These are phyloP conservation scores for Tilletia indica DNA, from an alignment of 1,284 basidiomycete species.

Conservation along the genomic window DNA sequence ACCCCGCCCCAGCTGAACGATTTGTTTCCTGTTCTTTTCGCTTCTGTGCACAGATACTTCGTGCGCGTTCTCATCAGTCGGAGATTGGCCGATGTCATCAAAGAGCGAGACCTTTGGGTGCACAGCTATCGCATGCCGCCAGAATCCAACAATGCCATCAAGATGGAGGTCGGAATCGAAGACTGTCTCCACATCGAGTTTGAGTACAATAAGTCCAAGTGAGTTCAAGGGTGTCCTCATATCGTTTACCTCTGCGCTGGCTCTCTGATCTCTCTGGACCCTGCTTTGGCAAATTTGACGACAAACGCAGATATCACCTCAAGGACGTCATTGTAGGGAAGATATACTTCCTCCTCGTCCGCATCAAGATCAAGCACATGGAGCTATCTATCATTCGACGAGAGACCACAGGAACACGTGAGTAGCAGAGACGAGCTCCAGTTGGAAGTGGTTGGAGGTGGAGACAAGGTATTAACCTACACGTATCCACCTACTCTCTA, in stretches of 20 bases:
- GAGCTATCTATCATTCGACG: slow-evolving; percentile 95
- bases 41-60: slow-evolving; percentile 64
- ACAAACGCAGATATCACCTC: slow-evolving; percentile 69
- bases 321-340: slow-evolving; percentile 99
- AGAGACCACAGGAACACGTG: slow-evolving; percentile 77
- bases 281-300: slow-evolving; percentile 4
- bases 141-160: slow-evolving; percentile 94
- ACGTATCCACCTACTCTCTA: not conserved
- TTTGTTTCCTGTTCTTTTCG: not conserved
- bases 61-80: slow-evolving; percentile 86
- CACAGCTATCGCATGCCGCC: slow-evolving; percentile 98
- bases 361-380: slow-evolving; percentile 99
- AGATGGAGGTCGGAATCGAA: slow-evolving; percentile 99
- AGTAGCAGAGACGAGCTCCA: not conserved
- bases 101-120: slow-evolving; percentile 94
- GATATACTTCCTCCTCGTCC: slow-evolving; percentile 96
- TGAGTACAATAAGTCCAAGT: slow-evolving; percentile 97
- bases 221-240: slow-evolving; percentile 13
- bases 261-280: too few relatives aligned
- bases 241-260: too few relatives aligned
- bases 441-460: not conserved
- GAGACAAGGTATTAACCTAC: not conserved
- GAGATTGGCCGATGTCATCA: slow-evolving; percentile 84
- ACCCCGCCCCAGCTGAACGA: not conserved
- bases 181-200: slow-evolving; percentile 99